Percentiles rank a stretch among this genome's conserved stretches.
phyloP scores from a whole-genome alignment of 805 yeast species.

The Yarrowia sp. region DNA sequence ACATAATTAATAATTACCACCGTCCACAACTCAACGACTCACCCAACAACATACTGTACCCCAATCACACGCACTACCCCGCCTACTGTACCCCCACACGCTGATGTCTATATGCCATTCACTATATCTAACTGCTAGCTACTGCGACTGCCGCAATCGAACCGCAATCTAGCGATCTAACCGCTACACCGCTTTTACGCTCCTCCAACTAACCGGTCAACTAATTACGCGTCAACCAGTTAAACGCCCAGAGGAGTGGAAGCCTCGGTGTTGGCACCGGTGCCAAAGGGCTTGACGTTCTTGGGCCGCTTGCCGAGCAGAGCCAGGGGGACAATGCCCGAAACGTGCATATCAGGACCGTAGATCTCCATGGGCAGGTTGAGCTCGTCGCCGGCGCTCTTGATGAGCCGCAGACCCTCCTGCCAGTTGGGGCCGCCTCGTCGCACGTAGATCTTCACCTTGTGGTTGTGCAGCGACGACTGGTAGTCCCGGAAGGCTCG shows the following conservation, averaged over 20 bases:
- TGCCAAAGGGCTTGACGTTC: slow-evolving; percentile 44
- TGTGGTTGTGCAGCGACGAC: slow-evolving; percentile 41
- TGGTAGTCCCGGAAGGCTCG: slow-evolving; percentile 48
- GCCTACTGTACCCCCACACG: no score
- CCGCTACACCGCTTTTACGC: no score
- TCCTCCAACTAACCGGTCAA: no score
- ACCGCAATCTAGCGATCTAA: no score
- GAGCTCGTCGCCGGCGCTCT: slow-evolving; percentile 46
- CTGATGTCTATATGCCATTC: no score
- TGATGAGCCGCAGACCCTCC: slow-evolving; percentile 47
- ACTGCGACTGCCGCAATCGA: no score
- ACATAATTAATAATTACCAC: no score
- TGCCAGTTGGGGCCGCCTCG: slow-evolving; percentile 53
- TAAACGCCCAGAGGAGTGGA: slow-evolving; percentile 35
- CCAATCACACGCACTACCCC: no score
- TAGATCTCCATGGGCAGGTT: slow-evolving; percentile 48
- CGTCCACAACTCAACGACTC: no score
- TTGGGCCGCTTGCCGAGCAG: slow-evolving; percentile 44
- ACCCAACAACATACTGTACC: no score
- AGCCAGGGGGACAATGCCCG: slow-evolving; percentile 48
- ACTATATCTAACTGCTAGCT: no score
- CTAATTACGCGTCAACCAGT: background rate
- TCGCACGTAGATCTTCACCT: slow-evolving; percentile 45
- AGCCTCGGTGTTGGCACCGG: slow-evolving; percentile 35
- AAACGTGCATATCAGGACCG: slow-evolving; percentile 53